Percentiles rank a stretch among this genome's conserved stretches.
These are phyloP conservation scores for Fusarium pseudonygamai DNA, from an alignment of 2,329 filamentous ascomycete species.

Conservation along the genomic window DNA sequence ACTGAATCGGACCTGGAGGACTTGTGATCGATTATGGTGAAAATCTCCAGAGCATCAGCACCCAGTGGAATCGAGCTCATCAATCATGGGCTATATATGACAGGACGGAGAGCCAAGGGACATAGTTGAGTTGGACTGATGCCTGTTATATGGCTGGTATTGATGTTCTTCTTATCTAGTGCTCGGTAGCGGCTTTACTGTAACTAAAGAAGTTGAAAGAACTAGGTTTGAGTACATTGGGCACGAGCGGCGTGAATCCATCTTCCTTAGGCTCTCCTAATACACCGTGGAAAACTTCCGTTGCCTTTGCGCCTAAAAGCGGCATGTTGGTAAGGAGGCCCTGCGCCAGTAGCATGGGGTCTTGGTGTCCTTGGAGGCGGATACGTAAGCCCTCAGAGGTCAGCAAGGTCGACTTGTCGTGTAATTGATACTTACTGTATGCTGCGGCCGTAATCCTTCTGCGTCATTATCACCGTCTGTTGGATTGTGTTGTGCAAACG, in stretches of 20 bases:
- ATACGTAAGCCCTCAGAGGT: background rate
- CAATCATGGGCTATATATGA: background rate
- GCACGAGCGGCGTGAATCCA: background rate
- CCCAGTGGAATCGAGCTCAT: too few relatives aligned
- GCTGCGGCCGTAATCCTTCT: accelerated
- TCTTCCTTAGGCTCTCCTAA: accelerated
- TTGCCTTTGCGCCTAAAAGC: background rate
- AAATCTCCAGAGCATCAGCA: too few relatives aligned
- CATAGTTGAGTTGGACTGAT: background rate
- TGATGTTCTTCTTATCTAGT: background rate
- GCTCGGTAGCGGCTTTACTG: background rate
- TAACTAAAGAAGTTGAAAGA: background rate
- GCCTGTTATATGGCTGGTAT: background rate
- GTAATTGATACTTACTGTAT: background rate
- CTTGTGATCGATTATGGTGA: too few relatives aligned
- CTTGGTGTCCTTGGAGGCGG: accelerated
- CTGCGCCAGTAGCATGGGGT: background rate
- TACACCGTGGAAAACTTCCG: background rate
- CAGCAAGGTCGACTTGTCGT: accelerated
- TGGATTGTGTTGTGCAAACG: background rate
- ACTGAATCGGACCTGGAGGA: background rate
- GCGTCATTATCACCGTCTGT: accelerated
- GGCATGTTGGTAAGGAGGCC: background rate
- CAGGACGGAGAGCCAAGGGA: accelerated
- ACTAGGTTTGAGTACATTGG: background rate